These are phyloP conservation scores for Juglanconis juglandina DNA, from an alignment of 2,329 filamentous ascomycete species.

Conservation along the genomic window DNA sequence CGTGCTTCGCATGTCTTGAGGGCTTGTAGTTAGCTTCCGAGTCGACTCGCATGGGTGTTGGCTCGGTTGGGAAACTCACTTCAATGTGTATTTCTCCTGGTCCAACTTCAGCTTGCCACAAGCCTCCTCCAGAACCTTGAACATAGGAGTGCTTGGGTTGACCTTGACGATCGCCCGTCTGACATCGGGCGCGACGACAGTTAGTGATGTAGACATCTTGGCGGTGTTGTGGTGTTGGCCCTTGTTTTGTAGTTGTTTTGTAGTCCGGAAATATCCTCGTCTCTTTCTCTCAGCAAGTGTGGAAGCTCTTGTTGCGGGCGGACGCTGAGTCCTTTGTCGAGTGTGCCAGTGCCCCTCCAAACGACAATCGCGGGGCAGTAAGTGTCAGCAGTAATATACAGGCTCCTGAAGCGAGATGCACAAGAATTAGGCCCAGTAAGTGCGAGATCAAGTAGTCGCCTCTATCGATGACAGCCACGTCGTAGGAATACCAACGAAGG, in stretches of 20 bases:
- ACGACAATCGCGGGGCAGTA: neutral
- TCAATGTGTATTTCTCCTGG: conserved; percentile 73
- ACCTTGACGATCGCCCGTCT: conserved; percentile 80
- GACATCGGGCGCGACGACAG: conserved; percentile 78
- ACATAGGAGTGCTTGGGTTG: conserved; percentile 73
- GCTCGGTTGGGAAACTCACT: conserved; percentile 48
- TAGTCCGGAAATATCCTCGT: neutral
- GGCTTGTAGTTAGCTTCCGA: neutral
- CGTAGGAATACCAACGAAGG: neutral
- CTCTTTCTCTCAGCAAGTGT: neutral
- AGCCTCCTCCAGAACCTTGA: conserved; percentile 82
- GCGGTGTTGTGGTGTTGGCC: neutral
- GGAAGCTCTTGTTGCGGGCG: neutral
- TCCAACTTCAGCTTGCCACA: conserved; percentile 76
- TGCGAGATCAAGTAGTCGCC: neutral
- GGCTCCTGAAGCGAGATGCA: neutral
- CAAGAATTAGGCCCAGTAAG: neutral
- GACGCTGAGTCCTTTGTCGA: neutral
- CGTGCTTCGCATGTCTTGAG: conserved; percentile 72
- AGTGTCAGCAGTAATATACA: neutral
- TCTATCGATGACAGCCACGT: neutral
- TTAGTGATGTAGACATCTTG: conserved; percentile 77
- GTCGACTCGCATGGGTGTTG: no score
- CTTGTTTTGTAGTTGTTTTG: neutral
- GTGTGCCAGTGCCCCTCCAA: neutral